Base-by-base conservation (phyloP, 768 basidiomycete species). In the Kwoniella mangroviensis region DNA sequence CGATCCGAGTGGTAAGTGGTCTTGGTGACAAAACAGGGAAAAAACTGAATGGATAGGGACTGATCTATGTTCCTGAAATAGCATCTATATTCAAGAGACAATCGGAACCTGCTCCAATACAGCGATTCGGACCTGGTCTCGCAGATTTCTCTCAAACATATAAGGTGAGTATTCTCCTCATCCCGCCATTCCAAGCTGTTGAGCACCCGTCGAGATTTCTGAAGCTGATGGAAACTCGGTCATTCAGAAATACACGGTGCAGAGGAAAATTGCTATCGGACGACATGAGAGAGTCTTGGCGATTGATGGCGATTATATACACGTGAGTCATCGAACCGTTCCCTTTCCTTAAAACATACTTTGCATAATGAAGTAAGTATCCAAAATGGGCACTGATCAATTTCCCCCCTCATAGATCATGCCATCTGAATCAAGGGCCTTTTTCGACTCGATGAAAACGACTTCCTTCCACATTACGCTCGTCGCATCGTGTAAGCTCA, bases 41-140 rank as follows among this genome's bases (percentile, higher is more conserved):
- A 1, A 19, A 24, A 15, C 26, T 21, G 28, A 4, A 40, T 24
- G 22, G 21, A 7, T 12, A 21, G 57, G 17, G 12, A 21, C 59
- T 67, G 45, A 21, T n/a, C 15, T 40, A 55, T 26, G 63, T 55
- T 64, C 34, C 57, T 24, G 45, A 41, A n/a, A n/a, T 65, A 84
- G 95, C 94, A 0, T 96, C 94, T 1, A 98, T 98, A 62, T 94
- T 98, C 86, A 94, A 94, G 81, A 87, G 91, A 59, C 88, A 90
- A 78, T 90, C 92, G 19, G 94, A 95, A 78, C 88, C 89, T 4
- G 69, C 69, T 2, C 83, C 84, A 1, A 84, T 86, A 40, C 84
- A 83, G 26, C 88, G 89, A 63, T 85, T 87, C 55, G 86, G 87
- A 41, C 86, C 88, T 9, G 88, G 89, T n/a, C 82, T 90, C 43